Conservation (phyloP, 352 stramenopile species). For the Phytophthora aleatoria region DNA sequence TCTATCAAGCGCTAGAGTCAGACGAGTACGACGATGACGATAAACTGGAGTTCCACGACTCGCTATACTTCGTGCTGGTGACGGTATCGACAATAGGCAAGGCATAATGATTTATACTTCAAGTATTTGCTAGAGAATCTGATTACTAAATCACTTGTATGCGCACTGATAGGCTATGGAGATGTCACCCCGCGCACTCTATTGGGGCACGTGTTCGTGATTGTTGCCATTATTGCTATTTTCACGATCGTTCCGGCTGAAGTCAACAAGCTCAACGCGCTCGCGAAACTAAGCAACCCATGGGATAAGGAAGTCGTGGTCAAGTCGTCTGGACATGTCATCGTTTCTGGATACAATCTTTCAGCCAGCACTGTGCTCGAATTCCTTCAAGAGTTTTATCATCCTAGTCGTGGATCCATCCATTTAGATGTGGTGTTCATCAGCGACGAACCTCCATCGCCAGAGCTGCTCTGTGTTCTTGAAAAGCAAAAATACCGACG, state of each 20-base stretch:
- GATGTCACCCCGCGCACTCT: conserved; percentile 59
- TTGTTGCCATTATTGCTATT: conserved; percentile 68
- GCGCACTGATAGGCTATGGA: conserved; percentile 50
- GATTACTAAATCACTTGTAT: neutral
- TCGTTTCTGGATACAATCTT: conserved; percentile 59
- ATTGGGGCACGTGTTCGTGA: conserved; percentile 70
- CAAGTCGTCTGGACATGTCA: conserved; percentile 60
- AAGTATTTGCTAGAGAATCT: neutral
- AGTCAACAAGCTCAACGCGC: conserved; percentile 61
- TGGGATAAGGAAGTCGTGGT: conserved; percentile 63
- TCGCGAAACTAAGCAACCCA: conserved; percentile 60
- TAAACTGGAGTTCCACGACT: conserved; percentile 59
- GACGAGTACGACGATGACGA: conserved; percentile 40
- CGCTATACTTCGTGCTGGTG: conserved; percentile 79
- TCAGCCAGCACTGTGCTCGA: conserved; percentile 48
- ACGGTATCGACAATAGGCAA: conserved; percentile 74
- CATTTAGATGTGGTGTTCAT: conserved; percentile 72
- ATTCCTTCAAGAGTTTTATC: conserved; percentile 80
- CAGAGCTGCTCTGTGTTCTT: conserved; percentile 43
- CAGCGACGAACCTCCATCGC: conserved; percentile 46
- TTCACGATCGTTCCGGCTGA: conserved; percentile 70
- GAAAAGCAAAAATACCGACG: conserved; percentile 51
- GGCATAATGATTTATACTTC: neutral
- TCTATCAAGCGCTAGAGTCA: conserved; percentile 67
- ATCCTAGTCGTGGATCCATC: conserved; percentile 60